phyloP scores from a whole-genome alignment of 148 eudicot genomes.

The Rhododendron mucronatum region DNA sequence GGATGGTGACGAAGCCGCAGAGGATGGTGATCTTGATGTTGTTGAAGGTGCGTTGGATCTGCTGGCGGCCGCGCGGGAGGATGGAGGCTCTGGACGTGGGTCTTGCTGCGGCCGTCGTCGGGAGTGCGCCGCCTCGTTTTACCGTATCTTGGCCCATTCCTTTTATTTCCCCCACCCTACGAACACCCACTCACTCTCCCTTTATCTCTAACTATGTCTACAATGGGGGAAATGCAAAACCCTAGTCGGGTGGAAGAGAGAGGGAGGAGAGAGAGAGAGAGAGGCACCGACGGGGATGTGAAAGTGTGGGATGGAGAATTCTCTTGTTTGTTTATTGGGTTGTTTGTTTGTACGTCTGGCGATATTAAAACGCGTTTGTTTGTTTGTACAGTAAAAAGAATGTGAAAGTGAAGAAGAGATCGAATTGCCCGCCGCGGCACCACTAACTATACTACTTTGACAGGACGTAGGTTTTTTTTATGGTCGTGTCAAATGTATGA shows the following conservation, averaged over 20 bases:
- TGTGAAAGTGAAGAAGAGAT: too few relatives aligned
- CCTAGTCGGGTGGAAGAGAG: not conserved
- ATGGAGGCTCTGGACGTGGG: not conserved
- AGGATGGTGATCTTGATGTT: conserved; percentile 78
- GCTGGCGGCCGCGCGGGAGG: conserved; percentile 43
- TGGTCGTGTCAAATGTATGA: too few relatives aligned
- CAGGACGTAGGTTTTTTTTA: too few relatives aligned
- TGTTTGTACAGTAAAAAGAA: too few relatives aligned
- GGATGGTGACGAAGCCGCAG: conserved; percentile 81
- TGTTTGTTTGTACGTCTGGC: not conserved
- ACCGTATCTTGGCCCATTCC: conserved; percentile 40
- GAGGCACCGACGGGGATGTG: not conserved
- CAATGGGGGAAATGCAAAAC: not conserved
- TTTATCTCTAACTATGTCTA: not conserved
- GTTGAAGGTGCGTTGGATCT: conserved; percentile 58
- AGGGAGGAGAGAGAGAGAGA: not conserved
- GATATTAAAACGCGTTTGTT: not conserved
- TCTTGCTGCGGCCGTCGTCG: conserved; percentile 28
- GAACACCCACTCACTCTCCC: not conserved
- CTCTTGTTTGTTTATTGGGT: not conserved
- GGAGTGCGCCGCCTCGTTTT: conserved; percentile 30
- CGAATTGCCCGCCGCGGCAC: too few relatives aligned
- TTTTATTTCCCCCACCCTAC: not conserved
- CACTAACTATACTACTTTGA: too few relatives aligned
- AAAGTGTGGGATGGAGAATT: not conserved